A percentile compares a stretch with the other conserved stretches of the same genome.
These are phyloP conservation scores for Crucihimalaya himalaica DNA, from an alignment of 345 rosid species.

Conservation along the genomic window DNA sequence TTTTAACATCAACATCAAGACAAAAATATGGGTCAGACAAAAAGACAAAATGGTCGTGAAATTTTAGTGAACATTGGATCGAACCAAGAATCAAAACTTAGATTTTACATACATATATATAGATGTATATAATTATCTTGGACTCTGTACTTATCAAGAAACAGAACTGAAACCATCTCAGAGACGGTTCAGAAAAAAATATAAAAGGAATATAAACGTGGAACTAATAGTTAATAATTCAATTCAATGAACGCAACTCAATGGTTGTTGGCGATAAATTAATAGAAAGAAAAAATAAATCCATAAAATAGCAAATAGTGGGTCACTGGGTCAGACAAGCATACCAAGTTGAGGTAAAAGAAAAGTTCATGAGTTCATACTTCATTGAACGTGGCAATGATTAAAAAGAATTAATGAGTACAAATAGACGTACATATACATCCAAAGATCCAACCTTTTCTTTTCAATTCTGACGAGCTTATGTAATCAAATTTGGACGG, in stretches of 20 bases:
- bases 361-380: conserved; percentile 27
- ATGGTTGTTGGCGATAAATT: conserved; percentile 5
- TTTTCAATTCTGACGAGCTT: background rate
- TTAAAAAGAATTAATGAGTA: background rate
- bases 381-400: conserved; percentile 28
- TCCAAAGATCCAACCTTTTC: conserved; percentile 14
- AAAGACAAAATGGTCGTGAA: background rate
- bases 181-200: background rate
- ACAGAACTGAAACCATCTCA: conserved; percentile 31
- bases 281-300: background rate
- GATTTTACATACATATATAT: background rate
- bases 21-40: conserved; percentile 3
- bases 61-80: conserved; percentile 4
- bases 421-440: conserved; percentile 9
- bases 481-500: conserved; percentile 11
- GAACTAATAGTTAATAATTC: conserved; percentile 6
- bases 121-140: background rate
- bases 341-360: conserved; percentile 31
- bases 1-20: conserved; percentile 26
- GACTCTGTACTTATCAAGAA: conserved; percentile 24
- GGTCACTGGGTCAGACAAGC: conserved; percentile 33
- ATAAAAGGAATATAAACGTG: background rate
- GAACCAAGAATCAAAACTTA: conserved; percentile 14
- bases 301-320: conserved; percentile 23
- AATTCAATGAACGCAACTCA: conserved; percentile 6